Evolutionary conservation across 108 stramenopile species (phyloP).

Genomic region (Nitzschia inconspicua): DNA sequence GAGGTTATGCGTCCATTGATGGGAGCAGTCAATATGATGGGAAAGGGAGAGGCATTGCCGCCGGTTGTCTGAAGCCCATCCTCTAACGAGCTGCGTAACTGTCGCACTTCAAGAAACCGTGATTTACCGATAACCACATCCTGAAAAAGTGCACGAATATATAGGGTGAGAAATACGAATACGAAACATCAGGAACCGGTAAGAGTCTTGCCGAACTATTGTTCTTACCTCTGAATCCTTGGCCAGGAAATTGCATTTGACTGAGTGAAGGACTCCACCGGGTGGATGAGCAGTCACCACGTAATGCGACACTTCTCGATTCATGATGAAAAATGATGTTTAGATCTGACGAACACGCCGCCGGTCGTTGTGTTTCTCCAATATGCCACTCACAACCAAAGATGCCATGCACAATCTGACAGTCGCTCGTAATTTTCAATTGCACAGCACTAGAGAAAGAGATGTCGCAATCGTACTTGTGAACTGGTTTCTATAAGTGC

Average conservation of each 20-base stretch:
- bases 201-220: not conserved
- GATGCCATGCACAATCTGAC: not conserved
- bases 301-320: conserved; percentile 58
- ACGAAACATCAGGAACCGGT: not conserved
- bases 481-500: too few species aligned
- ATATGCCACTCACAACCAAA: not conserved
- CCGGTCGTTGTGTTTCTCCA: not conserved
- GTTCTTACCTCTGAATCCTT: conserved; percentile 30
- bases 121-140: conserved; percentile 68
- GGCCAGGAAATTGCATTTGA: conserved; percentile 60
- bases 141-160: conserved; percentile 8
- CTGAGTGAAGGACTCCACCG: conserved; percentile 47
- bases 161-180: not conserved
- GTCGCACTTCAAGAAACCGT: conserved; percentile 61
- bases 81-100: conserved; percentile 12
- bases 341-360: too few species aligned
- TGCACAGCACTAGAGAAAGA: not conserved
- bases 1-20: conserved; percentile 69
- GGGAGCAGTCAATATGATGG: conserved; percentile 54
- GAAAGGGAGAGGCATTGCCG: conserved; percentile 40
- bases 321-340: not conserved
- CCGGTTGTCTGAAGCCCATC: not conserved
- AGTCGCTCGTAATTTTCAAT: not conserved
- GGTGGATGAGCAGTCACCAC: conserved; percentile 79
- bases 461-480: too few species aligned